Conservation (phyloP, 1,139 yeast genomes). For the Pneumocystis carinii region DNA sequence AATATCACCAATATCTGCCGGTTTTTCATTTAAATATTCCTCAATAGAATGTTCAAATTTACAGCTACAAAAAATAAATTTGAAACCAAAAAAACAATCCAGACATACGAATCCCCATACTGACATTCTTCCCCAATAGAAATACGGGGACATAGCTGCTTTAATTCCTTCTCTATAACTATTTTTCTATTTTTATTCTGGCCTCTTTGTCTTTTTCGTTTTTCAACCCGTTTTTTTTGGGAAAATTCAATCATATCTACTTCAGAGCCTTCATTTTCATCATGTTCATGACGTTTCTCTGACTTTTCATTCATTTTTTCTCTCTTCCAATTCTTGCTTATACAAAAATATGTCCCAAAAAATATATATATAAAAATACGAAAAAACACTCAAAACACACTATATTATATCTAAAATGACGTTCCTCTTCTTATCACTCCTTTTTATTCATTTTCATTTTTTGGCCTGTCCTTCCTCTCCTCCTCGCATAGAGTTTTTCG, state of each 20-base stretch:
- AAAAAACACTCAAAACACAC: neutral
- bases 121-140: slow-evolving; percentile 10
- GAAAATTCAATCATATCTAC: neutral
- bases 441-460: neutral
- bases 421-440: neutral
- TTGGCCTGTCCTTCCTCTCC: neutral
- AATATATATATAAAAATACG: neutral
- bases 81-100: neutral
- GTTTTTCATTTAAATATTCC: slow-evolving; percentile 49
- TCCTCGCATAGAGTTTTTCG: neutral
- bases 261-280: neutral
- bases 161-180: slow-evolving; percentile 5
- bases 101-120: neutral
- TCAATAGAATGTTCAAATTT: slow-evolving; percentile 61
- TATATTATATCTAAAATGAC: neutral
- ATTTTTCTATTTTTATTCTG: slow-evolving; percentile 12
- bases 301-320: neutral
- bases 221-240: neutral
- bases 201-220: slow-evolving; percentile 6
- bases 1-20: slow-evolving; percentile 49
- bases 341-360: neutral
- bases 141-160: slow-evolving; percentile 9
- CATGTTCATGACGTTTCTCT: neutral
- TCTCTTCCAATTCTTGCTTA: neutral
- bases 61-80: slow-evolving; percentile 29